Percentiles rank a stretch among this genome's conserved stretches.
Conservation (phyloP, 192 early-diverging fungal genomes). For the Entomortierella beljakovae region DNA sequence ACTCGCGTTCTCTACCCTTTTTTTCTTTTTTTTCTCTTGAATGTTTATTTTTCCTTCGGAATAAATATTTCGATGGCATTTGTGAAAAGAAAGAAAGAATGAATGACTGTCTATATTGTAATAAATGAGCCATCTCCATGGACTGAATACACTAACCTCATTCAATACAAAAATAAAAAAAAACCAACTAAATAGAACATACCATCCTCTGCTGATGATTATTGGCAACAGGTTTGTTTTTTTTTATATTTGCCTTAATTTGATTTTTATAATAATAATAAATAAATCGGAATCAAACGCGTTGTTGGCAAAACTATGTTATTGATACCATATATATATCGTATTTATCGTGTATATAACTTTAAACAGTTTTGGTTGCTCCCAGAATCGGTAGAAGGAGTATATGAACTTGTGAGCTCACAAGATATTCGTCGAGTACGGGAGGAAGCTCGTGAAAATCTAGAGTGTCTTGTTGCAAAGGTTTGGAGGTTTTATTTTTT, state of each 20-base stretch:
- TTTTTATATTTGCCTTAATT: too few relatives aligned
- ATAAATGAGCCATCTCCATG: not conserved
- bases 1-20: not conserved
- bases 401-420: conserved; percentile 86
- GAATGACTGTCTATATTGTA: too few relatives aligned
- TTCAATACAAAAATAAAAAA: not conserved
- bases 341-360: not conserved
- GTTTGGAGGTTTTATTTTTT: too few relatives aligned
- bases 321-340: not conserved
- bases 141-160: not conserved
- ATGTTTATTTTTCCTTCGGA: too few relatives aligned
- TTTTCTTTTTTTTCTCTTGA: too few relatives aligned
- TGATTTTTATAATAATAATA: not conserved
- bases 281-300: not conserved
- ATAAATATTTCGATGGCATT: too few relatives aligned
- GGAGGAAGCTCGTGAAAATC: conserved; percentile 80
- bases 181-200: conserved; percentile 43
- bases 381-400: conserved; percentile 81
- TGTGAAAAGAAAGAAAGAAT: too few relatives aligned
- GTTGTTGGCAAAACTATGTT: not conserved
- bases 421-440: conserved; percentile 86
- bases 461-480: conserved; percentile 81
- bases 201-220: conserved; percentile 45
- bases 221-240: conserved; percentile 59
- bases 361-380: conserved; percentile 76